Base-by-base conservation (phyloP, 805 yeast genomes). In the Debaryomyces prosopidis region DNA sequence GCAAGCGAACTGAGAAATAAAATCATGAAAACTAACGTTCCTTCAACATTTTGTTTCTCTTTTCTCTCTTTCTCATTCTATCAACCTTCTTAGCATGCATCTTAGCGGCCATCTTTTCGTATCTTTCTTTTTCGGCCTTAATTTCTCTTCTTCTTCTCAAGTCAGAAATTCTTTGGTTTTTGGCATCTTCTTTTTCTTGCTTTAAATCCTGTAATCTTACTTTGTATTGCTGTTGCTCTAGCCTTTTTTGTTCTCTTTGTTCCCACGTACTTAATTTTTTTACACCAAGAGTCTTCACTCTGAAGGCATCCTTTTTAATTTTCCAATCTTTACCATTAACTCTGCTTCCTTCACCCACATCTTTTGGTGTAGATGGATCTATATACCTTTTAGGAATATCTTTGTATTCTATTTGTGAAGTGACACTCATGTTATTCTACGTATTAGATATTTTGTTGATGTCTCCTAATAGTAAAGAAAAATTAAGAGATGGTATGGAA, bases 31-130 rank as follows among this genome's bases (percentile, higher is more conserved):
- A 30, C 41, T 63, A 87, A 66, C 97, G 96, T 62, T 91, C 98
- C 64, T 85, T 89, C 63, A 91, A 82, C 59, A 90, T 73, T 71
- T 92, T 92, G 73, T 91, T 92, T 71, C 98, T 84, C 85, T 92
- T 92, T 63, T 92, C 99, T 62, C 86, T 84, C 73, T 86, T 84
- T 71, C 87, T 84, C 70, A 92, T 64, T 68, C 99, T 81, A 52
- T 90, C 98, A 34, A 90, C 87, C 73, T 82, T 87, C 83, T 90
- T 91, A 36, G 86, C 86, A 62, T 89, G 92, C 96, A 92, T 88
- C 68, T 86, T 89, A 45, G 80, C 77, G 10, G 96, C 94, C 62
- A 92, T 63, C 60, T 75, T 75, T 59, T 87, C 96, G 60, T 84
- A 88, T 57, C 99, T 80, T 63, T 92, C 97, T 66, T 81, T 82